Percentiles rank a stretch among this genome's conserved stretches.
These are phyloP conservation scores for Cyclotella sp. DNA, from an alignment of 108 stramenopile genomes.

Conservation along the genomic window DNA sequence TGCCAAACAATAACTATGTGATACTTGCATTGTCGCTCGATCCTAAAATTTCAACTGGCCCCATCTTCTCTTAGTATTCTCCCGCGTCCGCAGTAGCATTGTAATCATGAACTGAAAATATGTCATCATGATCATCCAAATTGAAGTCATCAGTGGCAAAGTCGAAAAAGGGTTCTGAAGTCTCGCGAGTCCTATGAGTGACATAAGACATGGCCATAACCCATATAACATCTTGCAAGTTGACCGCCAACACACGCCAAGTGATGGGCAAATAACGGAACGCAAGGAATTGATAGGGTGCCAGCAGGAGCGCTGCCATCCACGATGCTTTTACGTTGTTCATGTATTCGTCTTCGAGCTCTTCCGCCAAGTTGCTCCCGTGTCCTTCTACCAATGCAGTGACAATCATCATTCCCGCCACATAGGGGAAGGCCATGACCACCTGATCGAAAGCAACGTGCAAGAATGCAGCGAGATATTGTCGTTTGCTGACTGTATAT, in stretches of 20 bases:
- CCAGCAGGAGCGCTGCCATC: conserved; percentile 26
- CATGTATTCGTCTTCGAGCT: conserved; percentile 36
- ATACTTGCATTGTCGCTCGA: too few species aligned
- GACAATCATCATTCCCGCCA: conserved; percentile 36
- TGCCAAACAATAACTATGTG: too few species aligned
- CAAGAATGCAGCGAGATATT: conserved; percentile 25
- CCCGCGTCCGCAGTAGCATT: not conserved
- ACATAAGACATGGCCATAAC: conserved; percentile 39
- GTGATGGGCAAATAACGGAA: conserved; percentile 26
- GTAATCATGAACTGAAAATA: conserved; percentile 4
- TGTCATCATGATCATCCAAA: conserved; percentile 1
- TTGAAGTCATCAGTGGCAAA: conserved; percentile 4
- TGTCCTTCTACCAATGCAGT: conserved; percentile 40
- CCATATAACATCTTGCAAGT: conserved; percentile 26
- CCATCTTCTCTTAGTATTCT: not conserved
- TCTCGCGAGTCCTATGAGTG: conserved; percentile 36
- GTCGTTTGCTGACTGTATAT: conserved; percentile 11
- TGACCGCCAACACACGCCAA: conserved; percentile 33
- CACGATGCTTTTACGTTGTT: conserved; percentile 26
- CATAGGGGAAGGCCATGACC: conserved; percentile 39
- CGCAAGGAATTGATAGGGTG: conserved; percentile 32
- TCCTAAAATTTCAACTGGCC: not conserved
- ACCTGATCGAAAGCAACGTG: conserved; percentile 42
- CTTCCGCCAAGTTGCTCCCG: conserved; percentile 12
- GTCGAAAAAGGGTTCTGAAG: conserved; percentile 11